These are phyloP conservation scores for Colletotrichum sp. DNA, from an alignment of 2,329 filamentous ascomycete genomes.

Conservation along the genomic window DNA sequence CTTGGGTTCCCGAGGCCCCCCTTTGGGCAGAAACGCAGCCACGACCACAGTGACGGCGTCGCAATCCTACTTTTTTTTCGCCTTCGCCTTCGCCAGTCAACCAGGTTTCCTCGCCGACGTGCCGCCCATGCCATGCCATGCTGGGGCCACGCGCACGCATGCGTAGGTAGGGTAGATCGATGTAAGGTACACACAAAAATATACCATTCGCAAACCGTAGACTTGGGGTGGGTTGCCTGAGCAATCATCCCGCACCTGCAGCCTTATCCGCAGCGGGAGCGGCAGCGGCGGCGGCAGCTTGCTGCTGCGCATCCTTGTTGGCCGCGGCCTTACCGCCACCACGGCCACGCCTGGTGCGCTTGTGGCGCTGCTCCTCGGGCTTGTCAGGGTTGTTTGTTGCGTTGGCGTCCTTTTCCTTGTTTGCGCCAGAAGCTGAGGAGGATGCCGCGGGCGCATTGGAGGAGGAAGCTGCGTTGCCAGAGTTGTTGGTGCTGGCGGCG, in stretches of 20 bases:
- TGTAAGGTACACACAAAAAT: neutral
- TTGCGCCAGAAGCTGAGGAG: neutral
- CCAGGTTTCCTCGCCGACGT: neutral
- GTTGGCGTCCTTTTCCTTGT: slow-evolving; percentile 6
- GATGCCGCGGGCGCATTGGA: slow-evolving; percentile 1
- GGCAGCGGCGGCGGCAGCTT: neutral
- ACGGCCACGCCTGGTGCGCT: slow-evolving; percentile 29
- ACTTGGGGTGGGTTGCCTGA: neutral
- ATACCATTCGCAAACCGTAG: neutral
- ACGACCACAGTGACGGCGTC: neutral
- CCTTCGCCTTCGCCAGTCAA: neutral
- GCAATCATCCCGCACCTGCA: slow-evolving; percentile 19
- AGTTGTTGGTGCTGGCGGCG: slow-evolving; percentile 16
- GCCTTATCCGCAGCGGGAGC: neutral
- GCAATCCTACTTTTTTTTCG: neutral
- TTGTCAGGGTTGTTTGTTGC: slow-evolving; percentile 19
- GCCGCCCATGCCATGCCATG: neutral
- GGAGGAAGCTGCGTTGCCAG: neutral
- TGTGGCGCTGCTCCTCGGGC: slow-evolving; percentile 23
- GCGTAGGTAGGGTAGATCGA: neutral
- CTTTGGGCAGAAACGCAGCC: neutral
- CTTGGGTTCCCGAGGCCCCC: neutral
- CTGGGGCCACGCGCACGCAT: neutral
- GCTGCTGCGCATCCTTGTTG: slow-evolving; percentile 13
- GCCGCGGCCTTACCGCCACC: slow-evolving; percentile 22